Base-by-base conservation (phyloP, 106 monocot species). In the Platanthera guangdongensis region DNA sequence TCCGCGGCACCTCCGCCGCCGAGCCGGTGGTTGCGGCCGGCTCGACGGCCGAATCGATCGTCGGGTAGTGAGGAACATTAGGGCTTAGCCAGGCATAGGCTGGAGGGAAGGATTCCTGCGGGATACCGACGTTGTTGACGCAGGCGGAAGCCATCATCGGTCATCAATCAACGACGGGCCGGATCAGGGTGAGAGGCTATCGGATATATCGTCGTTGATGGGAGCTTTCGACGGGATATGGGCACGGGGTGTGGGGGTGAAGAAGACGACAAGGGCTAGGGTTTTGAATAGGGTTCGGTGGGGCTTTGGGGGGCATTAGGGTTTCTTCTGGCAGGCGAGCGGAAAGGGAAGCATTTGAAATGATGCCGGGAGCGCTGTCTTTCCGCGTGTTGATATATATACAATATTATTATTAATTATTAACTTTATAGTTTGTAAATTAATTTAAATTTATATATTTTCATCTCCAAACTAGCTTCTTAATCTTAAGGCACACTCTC, bases 141-240 rank as follows among this genome's bases (percentile, higher is more conserved):
- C 74, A 71, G 49, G 85, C 87, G 65, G 92, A 85, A 47, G 84
- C 87, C 52, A 82, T 81, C 76, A 48, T 54, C 50, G 65, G 9
- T 28, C 46, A 60, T 70, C 50, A 72, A 72, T 28, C 46, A 60
- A 47, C 50, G 51, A 72, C 51, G 5, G 4, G 51, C 22, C 22
- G 3, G 22, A 22, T 15, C 48, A 15, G 7, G 28, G 48, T 3
- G 13, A n/a, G 1, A 28, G 39, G 53, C 53, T 53, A 14, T 53
- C 53, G 53, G 53, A 2, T 32, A 19, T 67, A 22, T 39, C 10
- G 39, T 30, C 67, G 19, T n/a, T 19, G 18, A 19, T 60, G 59
- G 19, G 59, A 0, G 21, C 5, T 18, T 39, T 39, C 39, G 39
- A 39, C 39, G 39, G 59, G 19, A 19, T n/a, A 18, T 8, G 59